Evolutionary conservation across 1,284 basidiomycete species (phyloP).

Genomic region (Ustilago cynodontis): DNA sequence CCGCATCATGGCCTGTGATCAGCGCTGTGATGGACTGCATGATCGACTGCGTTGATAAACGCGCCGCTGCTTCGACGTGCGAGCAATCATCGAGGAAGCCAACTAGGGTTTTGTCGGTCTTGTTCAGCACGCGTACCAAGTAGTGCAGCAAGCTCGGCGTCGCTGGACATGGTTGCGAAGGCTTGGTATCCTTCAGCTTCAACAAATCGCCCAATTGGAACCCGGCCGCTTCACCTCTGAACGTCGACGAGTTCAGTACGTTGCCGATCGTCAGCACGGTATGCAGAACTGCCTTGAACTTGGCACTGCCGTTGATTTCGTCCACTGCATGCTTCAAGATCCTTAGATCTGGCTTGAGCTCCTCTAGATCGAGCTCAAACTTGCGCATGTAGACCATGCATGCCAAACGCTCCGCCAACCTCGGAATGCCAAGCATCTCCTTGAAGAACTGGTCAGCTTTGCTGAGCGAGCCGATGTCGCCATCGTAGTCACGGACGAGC

Average conservation of each 20-base stretch:
- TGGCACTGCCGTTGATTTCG: slow-evolving; percentile 79
- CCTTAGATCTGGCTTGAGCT: slow-evolving; percentile 84
- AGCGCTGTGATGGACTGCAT: slow-evolving; percentile 42
- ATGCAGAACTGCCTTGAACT: slow-evolving; percentile 79
- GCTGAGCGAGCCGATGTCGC: slow-evolving; percentile 46
- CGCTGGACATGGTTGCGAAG: slow-evolving; percentile 76
- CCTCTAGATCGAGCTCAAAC: slow-evolving; percentile 84
- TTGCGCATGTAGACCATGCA: slow-evolving; percentile 86
- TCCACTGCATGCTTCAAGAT: slow-evolving; percentile 80
- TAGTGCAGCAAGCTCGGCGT: slow-evolving; percentile 91
- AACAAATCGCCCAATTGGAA: slow-evolving; percentile 84
- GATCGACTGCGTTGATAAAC: slow-evolving; percentile 54
- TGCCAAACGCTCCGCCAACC: slow-evolving; percentile 79
- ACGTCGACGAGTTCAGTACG: slow-evolving; percentile 82
- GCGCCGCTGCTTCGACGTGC: slow-evolving; percentile 79
- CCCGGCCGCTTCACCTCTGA: slow-evolving; percentile 84
- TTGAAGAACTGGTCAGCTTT: slow-evolving; percentile 87
- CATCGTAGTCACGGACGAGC: slow-evolving; percentile 59
- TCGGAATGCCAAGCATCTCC: slow-evolving; percentile 83
- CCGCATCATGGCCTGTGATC: slow-evolving; percentile 36
- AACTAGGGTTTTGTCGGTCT: slow-evolving; percentile 77
- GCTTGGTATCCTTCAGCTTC: slow-evolving; percentile 88
- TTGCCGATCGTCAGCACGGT: slow-evolving; percentile 82
- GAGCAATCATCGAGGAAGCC: slow-evolving; percentile 85
- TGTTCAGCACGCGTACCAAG: slow-evolving; percentile 80